Base-by-base conservation (phyloP, 441 rosid species). In the Gossypium davidsonii region DNA sequence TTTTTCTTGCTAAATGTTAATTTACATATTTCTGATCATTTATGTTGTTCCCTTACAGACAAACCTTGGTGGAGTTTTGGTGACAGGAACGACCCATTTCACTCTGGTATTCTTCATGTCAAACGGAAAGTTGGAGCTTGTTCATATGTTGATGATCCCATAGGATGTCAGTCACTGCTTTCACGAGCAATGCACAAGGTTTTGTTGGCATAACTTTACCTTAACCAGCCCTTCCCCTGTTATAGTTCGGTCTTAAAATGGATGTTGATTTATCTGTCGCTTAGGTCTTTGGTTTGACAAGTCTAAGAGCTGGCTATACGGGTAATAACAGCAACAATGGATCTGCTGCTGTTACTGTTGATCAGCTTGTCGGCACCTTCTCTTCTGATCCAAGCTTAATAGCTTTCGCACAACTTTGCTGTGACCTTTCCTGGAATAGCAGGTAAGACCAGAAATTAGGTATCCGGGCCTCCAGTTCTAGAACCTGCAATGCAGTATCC, bases 131-230 rank as follows among this genome's bases (percentile, higher is more conserved):
- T 90, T 77, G 98, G 99, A 81, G 96, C 97, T 76, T 91, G 99
- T 85, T 95, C 98, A 44, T 95, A 95, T 67, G 93, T 88, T 66
- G 99, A 95, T 80, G 99, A 95, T 81, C 98, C 98, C 53, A 81
- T 91, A 73, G 99, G 97, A 77, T 85, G 96, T 79, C 97, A 93
- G 80, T 95, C 98, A 3, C 84, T 95, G 75, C 83, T 95, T 59
- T 95, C 99, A 74, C 90, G 93, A 78, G 93, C 97, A 82, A 95
- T 91, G 97, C 98, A 95, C 85, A 95, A 95, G 97, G 98, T 95
- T 76, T 72, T 68, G 59, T 39, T 65, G 28, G 34, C 23, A 37
- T 76, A 62, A 48, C 65, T 28, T 56, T 72, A 34, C 25, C 57
- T 63, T 77, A 48, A 39, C 59, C 44, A 2, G 56, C 26, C 46